Base-by-base conservation (phyloP, 371 early-diverging fungal species). In the Syncephalastrum contaminatum region DNA sequence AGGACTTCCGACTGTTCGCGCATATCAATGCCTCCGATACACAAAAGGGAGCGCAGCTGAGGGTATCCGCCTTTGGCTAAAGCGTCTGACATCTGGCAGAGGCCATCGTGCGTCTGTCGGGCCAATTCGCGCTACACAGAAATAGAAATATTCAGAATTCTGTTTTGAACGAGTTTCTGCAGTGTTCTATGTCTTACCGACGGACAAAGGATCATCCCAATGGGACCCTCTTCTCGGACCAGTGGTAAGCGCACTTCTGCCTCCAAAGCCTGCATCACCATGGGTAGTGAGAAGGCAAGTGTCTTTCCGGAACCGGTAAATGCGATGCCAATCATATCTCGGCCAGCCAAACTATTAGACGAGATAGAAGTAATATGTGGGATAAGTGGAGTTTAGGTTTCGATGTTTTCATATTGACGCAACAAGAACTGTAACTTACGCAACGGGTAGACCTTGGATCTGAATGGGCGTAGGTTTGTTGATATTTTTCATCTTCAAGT, bases 231-330 rank as follows among this genome's bases (percentile, higher is more conserved):
- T 2, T 93, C 94, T 39, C 77, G 68, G n/a, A 84, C 72, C 0
- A 96, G 70, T 7, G 94, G 92, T 52, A 91, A 72, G 56, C 88
- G 75, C 21, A 79, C 62, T 63, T 94, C 95, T 24, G 85, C 89
- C 66, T 93, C 94, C 60, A 89, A 75, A 40, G 88, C 90, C 65
- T 83, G 83, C 87, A 92, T 86, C 51, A 88, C 81, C 63, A 83
- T 73, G 22, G 99, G 99, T n/a, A 98, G 63, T 14, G 92, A 91
- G 80, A 97, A 99, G 0, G 97, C 88, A 16, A 98, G 77, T 0
- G 99, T 99, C 77, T 99, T 99, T 39, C 99, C 99, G n/a, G 97
- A 97, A 16, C 99, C 99, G 10, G 99, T 99, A 67, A 97, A 93
- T 16, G 94, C 95, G 79, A 97, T 90, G 27, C 91, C 92, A 62